Percentiles rank a stretch among this genome's conserved stretches.
These are phyloP conservation scores for Saccharomyces eubayanus DNA, from an alignment of 805 yeast species.

Conservation along the genomic window DNA sequence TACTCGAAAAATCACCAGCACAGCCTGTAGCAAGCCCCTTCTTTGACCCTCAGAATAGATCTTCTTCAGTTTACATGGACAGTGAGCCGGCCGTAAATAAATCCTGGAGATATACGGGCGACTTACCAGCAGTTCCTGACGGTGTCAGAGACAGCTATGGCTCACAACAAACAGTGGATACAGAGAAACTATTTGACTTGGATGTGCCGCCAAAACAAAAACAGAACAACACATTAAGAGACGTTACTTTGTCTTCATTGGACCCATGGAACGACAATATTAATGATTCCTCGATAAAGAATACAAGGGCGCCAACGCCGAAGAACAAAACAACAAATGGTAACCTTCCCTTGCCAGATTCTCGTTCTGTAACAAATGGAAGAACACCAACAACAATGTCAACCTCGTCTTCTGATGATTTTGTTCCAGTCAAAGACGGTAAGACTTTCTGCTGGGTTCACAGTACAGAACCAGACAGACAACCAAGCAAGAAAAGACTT, in stretches of 20 bases:
- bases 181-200: slow-evolving; percentile 1
- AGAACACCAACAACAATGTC: slow-evolving; percentile 10
- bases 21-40: slow-evolving; percentile 15
- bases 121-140: neutral
- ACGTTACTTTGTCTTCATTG: neutral
- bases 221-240: neutral
- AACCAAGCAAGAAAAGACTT: slow-evolving; percentile 32
- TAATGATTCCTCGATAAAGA: neutral
- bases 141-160: neutral
- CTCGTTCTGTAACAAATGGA: slow-evolving; percentile 2
- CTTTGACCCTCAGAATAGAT: slow-evolving; percentile 23
- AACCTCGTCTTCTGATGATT: slow-evolving; percentile 26
- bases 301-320: neutral
- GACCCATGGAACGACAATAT: slow-evolving; percentile 21
- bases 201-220: neutral
- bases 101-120: slow-evolving; percentile 49
- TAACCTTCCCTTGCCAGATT: slow-evolving; percentile 2
- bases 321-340: neutral
- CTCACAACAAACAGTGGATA: slow-evolving; percentile 1
- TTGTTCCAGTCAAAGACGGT: slow-evolving; percentile 30
- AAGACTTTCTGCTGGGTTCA: slow-evolving; percentile 27
- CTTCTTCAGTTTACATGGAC: slow-evolving; percentile 30
- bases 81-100: slow-evolving; percentile 33
- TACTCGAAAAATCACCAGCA: slow-evolving; percentile 19
- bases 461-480: slow-evolving; percentile 19